Base-by-base conservation (phyloP, 2,329 filamentous ascomycete species). In the Fusarium heterosporum region DNA sequence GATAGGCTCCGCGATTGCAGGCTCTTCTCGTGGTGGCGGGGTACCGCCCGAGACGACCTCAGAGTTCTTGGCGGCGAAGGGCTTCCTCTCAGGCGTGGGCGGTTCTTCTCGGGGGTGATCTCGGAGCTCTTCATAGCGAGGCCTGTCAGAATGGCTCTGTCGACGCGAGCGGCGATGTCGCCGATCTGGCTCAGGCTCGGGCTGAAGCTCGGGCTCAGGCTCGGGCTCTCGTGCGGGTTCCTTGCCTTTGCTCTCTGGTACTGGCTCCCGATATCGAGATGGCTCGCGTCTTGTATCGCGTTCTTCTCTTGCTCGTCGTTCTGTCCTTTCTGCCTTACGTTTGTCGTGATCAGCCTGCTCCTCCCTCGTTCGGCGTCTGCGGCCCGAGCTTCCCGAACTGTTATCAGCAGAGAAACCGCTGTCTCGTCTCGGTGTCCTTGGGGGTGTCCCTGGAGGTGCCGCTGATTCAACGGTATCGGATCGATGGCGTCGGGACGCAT, bases 321-420 rank as follows among this genome's bases (percentile, higher is more conserved):
- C 68, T 19, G 64, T 54, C 39, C 81, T 80, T 66, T 85, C 83
- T 50, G 79, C 80, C 72, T 82, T 85, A 59, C 81, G 80, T 64
- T 73, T 81, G 3, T 87, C 84, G 53, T 85, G 81, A 3, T 79
- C 81, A 16, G 78, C 82, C 60, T 84, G 83, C 67, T 86, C 83
- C 63, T 85, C 83, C 3, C 79, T 75, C 4, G 81, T 83, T 56
- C 82, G 80, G 40, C 78, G 77, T 51, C 69, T 74, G 55, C 73
- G 72, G 26, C 73, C 68, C 34, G 77, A 75, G 43, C 74, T 73
- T 42, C 75, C 76, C 42, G 77, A 76, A 59, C 72, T 79, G 9
- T 61, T 64, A n/a, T 82, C 81, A 17, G 77, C 75, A 4, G 81
- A 79, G 61, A 80, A 79, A 1, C 82, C 82, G 59, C 82, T 84